phyloP scores from a whole-genome alignment of 208 protist species.

The Phytomonas sp. region DNA sequence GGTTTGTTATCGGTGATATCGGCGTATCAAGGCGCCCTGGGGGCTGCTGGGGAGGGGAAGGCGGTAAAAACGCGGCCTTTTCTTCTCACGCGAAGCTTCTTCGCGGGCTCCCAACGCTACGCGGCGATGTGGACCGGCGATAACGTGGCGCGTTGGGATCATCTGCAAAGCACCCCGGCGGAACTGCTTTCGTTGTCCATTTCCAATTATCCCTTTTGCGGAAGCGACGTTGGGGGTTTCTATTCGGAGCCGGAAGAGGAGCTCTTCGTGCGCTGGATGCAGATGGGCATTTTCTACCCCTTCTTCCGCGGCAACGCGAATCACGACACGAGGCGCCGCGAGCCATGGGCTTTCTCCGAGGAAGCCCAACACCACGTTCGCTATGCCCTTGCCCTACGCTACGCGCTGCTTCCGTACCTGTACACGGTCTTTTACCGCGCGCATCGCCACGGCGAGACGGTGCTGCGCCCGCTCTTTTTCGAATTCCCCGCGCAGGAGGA shows the following conservation, averaged over 20 bases:
- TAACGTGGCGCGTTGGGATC: constrained; percentile 94
- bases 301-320: constrained; percentile 98
- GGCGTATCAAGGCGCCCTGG: constrained; percentile 83
- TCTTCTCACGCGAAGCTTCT: constrained; percentile 98
- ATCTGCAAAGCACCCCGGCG: constrained; percentile 90
- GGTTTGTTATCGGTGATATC: constrained; percentile 86
- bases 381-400: constrained; percentile 78
- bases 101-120: constrained; percentile 96
- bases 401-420: constrained; percentile 93
- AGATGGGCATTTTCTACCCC: constrained; percentile 93
- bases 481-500: constrained; percentile 89
- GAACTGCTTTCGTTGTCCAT: constrained; percentile 95
- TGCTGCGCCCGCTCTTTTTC: constrained; percentile 93
- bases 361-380: constrained; percentile 55
- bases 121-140: constrained; percentile 98
- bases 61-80: constrained; percentile 87
- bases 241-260: constrained; percentile 95
- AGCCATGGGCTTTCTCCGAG: constrained; percentile 96
- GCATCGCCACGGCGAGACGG: constrained; percentile 64
- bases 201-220: constrained; percentile 93
- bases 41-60: constrained; percentile 25
- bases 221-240: constrained; percentile 98
- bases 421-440: constrained; percentile 95
- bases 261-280: constrained; percentile 97
- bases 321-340: constrained; percentile 94